phyloP scores from a whole-genome alignment of 75 land plant species.

The Picea glauca region DNA sequence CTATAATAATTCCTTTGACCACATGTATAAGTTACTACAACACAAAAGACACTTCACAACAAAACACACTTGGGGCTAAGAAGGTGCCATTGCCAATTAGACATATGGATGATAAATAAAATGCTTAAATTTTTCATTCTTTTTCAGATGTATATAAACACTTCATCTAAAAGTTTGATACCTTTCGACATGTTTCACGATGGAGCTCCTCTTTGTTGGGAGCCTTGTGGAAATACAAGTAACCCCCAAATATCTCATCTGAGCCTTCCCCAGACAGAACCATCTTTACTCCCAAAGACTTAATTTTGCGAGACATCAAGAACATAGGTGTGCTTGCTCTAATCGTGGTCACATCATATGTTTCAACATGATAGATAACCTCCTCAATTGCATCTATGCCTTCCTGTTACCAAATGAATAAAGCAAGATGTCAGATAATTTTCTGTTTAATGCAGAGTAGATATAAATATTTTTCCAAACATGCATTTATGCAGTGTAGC shows the following conservation, averaged over 20 bases:
- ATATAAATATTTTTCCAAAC: background rate
- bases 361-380: conserved; percentile 94
- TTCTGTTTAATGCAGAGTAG: too few species aligned
- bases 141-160: too few species aligned
- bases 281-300: conserved; percentile 97
- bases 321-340: conserved; percentile 99
- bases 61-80: background rate
- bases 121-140: too few species aligned
- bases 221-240: conserved; percentile 98
- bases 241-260: conserved; percentile 98
- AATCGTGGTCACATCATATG: conserved; percentile 96
- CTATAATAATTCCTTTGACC: too few species aligned
- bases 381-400: conserved; percentile 97
- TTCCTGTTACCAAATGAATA: conserved; percentile 48
- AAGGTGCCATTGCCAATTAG: background rate
- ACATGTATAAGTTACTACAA: background rate
- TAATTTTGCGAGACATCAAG: conserved; percentile 95
- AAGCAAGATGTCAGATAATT: conserved; percentile 3
- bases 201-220: conserved; percentile 99
- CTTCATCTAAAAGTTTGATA: conserved; percentile 14
- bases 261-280: conserved; percentile 98
- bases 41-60: background rate
- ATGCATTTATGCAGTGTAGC: background rate
- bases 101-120: background rate
- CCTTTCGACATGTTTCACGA: conserved; percentile 88